Base-by-base conservation (phyloP, 768 basidiomycete species). In the Rhodotorula graminis region DNA sequence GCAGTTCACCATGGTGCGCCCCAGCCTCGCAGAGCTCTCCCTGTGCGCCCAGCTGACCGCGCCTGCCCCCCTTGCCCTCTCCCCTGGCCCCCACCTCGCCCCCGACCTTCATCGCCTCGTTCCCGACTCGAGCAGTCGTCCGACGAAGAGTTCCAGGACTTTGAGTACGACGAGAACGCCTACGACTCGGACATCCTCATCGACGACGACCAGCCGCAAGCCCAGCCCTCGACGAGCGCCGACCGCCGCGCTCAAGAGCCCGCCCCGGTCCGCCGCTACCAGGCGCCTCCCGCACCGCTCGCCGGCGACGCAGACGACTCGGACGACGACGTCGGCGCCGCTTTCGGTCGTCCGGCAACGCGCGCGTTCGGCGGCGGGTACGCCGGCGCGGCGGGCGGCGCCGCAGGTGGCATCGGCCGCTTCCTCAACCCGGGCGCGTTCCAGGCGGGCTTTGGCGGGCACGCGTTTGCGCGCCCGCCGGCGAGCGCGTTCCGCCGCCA, bases 401-500 rank as follows among this genome's bases (percentile, higher is more conserved):
- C 50, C 8, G 42, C n/a, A 2, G 42, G 42, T 2, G 71, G 71
- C 15, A 12, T 72, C 50, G 59, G 66, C 19, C 49, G 73, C 44
- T 71, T 65, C 67, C 55, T 76, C 46, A 70, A 72, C 62, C 74
- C 74, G 23, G 55, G 33, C 31, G 74, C 74, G 42, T 76, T 76
- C 66, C 71, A 72, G 59, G 65, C 74, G 27, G 77, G 77, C 12
- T 77, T 76, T 21, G 76, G 76, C 23, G 75, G 72, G 9, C 74
- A 77, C 50, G 71, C 70, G 31, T 69, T 76, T 31, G 76, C 75
- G 31, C 49, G 76, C 53, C 65, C 77, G 5, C 85, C 87, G 69
- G 85, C 91, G 23, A 85, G 88, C 73, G 84, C 90, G 0, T 98
- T 92, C 79, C 90, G 94, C 78, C 91, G 95, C 77, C 93, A 95